Evolutionary conservation across 1,284 basidiomycete genomes (phyloP).

Genomic region (Volvariella volvacea): DNA sequence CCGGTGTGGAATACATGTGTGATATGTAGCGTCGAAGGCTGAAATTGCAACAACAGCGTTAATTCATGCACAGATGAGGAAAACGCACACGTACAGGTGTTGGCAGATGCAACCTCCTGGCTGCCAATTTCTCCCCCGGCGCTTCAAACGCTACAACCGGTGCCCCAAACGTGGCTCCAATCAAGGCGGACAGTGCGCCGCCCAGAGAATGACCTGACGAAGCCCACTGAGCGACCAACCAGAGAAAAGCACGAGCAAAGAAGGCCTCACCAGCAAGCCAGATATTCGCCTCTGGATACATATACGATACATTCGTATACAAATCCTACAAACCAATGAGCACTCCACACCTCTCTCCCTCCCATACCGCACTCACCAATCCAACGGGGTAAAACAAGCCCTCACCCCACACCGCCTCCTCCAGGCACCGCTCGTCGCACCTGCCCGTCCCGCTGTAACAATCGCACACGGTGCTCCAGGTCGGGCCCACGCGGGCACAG

Average conservation of each 20-base stretch:
- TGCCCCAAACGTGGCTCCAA: conserved; percentile 79
- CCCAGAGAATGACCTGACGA: conserved; percentile 58
- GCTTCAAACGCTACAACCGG: conserved; percentile 83
- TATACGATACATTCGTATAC: conserved; percentile 74
- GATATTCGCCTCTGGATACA: conserved; percentile 78
- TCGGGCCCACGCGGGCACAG: conserved; percentile 80
- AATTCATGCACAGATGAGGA: neutral
- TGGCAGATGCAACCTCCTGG: conserved; percentile 73
- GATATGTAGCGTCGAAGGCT: conserved; percentile 55
- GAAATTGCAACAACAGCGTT: conserved; percentile 1
- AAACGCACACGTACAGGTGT: conserved; percentile 33
- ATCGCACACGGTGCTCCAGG: conserved; percentile 82
- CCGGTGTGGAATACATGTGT: conserved; percentile 70
- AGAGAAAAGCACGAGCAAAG: neutral
- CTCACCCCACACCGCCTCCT: conserved; percentile 68
- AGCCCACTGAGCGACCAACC: conserved; percentile 1
- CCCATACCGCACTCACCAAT: conserved; percentile 32
- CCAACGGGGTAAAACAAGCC: conserved; percentile 76
- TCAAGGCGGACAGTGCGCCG: conserved; percentile 73
- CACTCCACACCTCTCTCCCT: neutral
- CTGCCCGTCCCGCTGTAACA: conserved; percentile 66
- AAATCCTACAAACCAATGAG: conserved; percentile 41
- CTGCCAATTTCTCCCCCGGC: conserved; percentile 71
- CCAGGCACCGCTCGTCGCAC: conserved; percentile 72
- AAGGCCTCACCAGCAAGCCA: conserved; percentile 58